A percentile compares a stretch with the other conserved stretches of the same genome.
These are phyloP conservation scores for Tremella mesenterica DNA, from an alignment of 768 basidiomycete genomes.

Conservation along the genomic window DNA sequence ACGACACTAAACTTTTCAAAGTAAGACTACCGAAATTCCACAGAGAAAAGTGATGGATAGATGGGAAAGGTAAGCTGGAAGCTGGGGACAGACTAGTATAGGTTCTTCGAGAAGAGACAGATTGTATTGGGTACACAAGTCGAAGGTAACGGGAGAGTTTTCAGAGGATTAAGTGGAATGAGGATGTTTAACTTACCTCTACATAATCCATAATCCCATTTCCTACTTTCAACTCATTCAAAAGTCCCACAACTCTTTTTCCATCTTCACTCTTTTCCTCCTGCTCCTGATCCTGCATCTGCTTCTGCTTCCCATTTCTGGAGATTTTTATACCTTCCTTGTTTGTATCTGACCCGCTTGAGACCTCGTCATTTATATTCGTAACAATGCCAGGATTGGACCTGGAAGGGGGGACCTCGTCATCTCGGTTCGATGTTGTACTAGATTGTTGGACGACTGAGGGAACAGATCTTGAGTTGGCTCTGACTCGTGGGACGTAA, in stretches of 20 bases:
- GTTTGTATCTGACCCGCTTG: too few species aligned
- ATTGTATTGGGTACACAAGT: not conserved
- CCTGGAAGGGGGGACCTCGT: too few species aligned
- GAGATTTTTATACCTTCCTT: too few species aligned
- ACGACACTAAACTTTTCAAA: too few species aligned
- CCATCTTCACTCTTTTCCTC: slow-evolving; percentile 24
- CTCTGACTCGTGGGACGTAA: slow-evolving; percentile 2
- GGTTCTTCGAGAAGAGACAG: not conserved
- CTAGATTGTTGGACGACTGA: not conserved
- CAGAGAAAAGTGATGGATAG: not conserved
- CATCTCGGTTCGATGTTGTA: not conserved
- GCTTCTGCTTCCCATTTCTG: not conserved
- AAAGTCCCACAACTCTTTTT: slow-evolving; percentile 13
- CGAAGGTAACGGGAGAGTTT: not conserved
- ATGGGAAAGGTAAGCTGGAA: not conserved
- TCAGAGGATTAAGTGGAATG: not conserved
- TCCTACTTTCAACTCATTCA: slow-evolving; percentile 16
- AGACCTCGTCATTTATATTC: too few species aligned
- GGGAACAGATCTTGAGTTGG: not conserved
- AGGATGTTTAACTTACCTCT: slow-evolving; percentile 16
- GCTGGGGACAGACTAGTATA: not conserved
- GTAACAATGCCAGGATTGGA: too few species aligned
- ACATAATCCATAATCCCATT: slow-evolving; percentile 25
- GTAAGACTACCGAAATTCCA: not conserved
- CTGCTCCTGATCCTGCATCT: slow-evolving; percentile 10